Percentiles rank a stretch among this genome's conserved stretches.
These are phyloP conservation scores for Ogataea glucozyma DNA, from an alignment of 805 yeast species.

Conservation along the genomic window DNA sequence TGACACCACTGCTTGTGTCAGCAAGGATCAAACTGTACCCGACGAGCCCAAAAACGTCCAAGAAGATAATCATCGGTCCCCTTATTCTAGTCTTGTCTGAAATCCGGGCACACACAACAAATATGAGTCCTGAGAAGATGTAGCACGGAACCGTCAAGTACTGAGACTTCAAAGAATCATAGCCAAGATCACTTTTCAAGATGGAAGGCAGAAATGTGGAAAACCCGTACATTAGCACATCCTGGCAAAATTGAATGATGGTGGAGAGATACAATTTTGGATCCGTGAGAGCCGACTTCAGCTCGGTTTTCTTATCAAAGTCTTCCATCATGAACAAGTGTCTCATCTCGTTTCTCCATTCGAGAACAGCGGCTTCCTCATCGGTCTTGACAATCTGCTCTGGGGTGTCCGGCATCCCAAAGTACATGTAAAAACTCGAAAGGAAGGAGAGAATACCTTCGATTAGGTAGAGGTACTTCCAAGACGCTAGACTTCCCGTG, in stretches of 20 bases:
- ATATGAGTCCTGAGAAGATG: slow-evolving; percentile 34
- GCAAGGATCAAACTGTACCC: slow-evolving; percentile 37
- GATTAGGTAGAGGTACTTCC: slow-evolving; percentile 24
- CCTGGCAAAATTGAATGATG: slow-evolving; percentile 47
- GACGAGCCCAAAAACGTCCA: slow-evolving; percentile 29
- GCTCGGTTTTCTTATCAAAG: slow-evolving; percentile 3
- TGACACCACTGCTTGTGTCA: slow-evolving; percentile 24
- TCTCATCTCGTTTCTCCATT: slow-evolving; percentile 10
- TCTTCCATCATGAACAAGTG: slow-evolving; percentile 12
- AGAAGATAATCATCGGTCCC: slow-evolving; percentile 34
- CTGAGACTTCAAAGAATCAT: slow-evolving; percentile 36
- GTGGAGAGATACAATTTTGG: slow-evolving; percentile 38
- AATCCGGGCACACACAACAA: slow-evolving; percentile 27
- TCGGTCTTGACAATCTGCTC: slow-evolving; percentile 9
- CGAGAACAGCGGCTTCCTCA: slow-evolving; percentile 13
- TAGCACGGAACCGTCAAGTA: slow-evolving; percentile 44
- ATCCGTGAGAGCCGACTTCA: slow-evolving; percentile 37
- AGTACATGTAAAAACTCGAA: slow-evolving; percentile 11
- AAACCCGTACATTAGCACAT: slow-evolving; percentile 44
- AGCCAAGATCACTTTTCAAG: slow-evolving; percentile 36
- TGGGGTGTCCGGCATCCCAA: slow-evolving; percentile 16
- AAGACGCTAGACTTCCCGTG: slow-evolving; percentile 18
- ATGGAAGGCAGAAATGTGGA: slow-evolving; percentile 44
- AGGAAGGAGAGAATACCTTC: slow-evolving; percentile 17
- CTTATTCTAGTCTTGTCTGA: slow-evolving; percentile 33